phyloP scores from a whole-genome alignment of 352 stramenopile genomes.

The Globisporangium sylvaticum region DNA sequence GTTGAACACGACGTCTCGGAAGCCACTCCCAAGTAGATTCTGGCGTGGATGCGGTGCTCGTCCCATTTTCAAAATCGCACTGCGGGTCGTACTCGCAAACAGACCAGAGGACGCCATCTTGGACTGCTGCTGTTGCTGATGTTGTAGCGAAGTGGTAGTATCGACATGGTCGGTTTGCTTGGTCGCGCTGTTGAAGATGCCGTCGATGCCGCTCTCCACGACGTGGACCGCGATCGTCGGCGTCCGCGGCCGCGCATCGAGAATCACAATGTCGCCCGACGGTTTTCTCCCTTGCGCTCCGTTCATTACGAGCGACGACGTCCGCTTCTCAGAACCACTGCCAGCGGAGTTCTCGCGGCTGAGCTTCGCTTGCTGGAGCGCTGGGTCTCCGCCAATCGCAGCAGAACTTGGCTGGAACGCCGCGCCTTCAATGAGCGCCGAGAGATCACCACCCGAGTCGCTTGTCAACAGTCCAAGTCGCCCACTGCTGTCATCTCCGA shows the following conservation, averaged over 20 bases:
- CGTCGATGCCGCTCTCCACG: slow-evolving; percentile 14
- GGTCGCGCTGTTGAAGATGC: slow-evolving; percentile 10
- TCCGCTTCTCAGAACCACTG: neutral
- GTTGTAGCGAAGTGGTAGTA: neutral
- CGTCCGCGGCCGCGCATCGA: neutral
- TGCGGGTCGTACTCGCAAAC: slow-evolving; percentile 5
- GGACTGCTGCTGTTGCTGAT: neutral
- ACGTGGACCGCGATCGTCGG: slow-evolving; percentile 8
- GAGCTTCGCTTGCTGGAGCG: neutral
- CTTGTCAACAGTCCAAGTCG: neutral
- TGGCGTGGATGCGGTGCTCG: neutral
- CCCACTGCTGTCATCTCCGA: slow-evolving; percentile 9
- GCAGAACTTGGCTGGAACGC: slow-evolving; percentile 1
- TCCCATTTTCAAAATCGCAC: slow-evolving; percentile 11
- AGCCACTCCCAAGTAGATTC: neutral
- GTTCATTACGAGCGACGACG: neutral
- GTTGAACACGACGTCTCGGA: slow-evolving; percentile 14
- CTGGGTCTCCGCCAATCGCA: neutral
- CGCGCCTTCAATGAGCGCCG: neutral
- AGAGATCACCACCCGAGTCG: neutral
- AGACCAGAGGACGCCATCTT: neutral
- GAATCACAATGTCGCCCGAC: neutral
- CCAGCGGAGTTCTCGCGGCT: neutral
- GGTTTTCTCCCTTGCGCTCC: neutral
- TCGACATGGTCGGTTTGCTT: neutral